A percentile compares a stretch with the other conserved stretches of the same genome.
Conservation (phyloP, 2,329 filamentous ascomycete genomes). For the Geoglossum cookeanum region DNA sequence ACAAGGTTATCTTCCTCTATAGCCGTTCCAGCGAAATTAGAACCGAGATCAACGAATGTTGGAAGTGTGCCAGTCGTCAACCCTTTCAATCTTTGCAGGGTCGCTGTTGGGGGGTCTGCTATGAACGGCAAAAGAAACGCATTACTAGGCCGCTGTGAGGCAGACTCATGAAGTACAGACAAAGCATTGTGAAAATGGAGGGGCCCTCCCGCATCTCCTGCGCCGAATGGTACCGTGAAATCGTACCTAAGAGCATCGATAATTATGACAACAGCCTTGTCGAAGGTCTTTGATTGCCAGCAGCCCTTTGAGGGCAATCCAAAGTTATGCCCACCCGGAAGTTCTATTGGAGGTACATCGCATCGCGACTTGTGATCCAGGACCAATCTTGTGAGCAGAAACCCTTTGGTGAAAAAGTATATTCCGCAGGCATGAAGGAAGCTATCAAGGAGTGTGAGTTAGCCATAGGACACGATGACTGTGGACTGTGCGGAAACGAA, state of each 20-base stretch:
- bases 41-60: constrained; percentile 84
- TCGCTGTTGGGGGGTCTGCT: constrained; percentile 87
- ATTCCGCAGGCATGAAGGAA: constrained; percentile 62
- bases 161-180: constrained; percentile 69
- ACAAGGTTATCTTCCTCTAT: constrained; percentile 83
- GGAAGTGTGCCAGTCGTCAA: constrained; percentile 88
- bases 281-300: constrained; percentile 90
- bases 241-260: constrained; percentile 93
- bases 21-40: constrained; percentile 84
- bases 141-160: constrained; percentile 52
- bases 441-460: constrained; percentile 19
- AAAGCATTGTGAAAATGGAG: constrained; percentile 74
- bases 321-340: constrained; percentile 16
- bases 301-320: constrained; percentile 45
- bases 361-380: constrained; percentile 60
- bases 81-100: constrained; percentile 79
- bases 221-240: constrained; percentile 66
- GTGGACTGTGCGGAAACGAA: constrained; percentile 11
- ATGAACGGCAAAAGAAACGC: constrained; percentile 90
- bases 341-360: constrained; percentile 43
- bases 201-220: constrained; percentile 25
- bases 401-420: constrained; percentile 85
- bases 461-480: not conserved
- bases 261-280: constrained; percentile 76
- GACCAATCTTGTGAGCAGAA: constrained; percentile 72